A percentile compares a stretch with the other conserved stretches of the same genome.
phyloP scores from a whole-genome alignment of 805 yeast genomes.

The Metschnikowia hibisci region DNA sequence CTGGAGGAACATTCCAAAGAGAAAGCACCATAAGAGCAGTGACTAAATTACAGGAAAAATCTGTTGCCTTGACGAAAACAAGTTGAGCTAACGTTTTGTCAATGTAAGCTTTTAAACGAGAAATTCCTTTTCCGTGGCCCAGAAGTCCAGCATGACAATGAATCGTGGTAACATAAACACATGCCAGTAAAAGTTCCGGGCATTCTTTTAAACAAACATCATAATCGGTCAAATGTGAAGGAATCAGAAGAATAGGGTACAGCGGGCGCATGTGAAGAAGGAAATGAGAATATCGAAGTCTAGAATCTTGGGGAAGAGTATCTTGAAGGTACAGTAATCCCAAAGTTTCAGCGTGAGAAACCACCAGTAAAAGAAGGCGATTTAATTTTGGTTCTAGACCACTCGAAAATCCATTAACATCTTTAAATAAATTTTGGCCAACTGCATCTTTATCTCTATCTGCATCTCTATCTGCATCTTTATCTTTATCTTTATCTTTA shows the following conservation, averaged over 20 bases:
- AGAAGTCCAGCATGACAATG: constrained; percentile 30
- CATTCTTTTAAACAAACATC: constrained; percentile 38
- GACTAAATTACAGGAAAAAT: constrained; percentile 39
- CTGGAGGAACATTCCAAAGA: constrained; percentile 52
- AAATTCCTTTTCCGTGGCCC: constrained; percentile 35
- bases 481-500: no score
- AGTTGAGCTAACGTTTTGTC: constrained; percentile 43
- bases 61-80: constrained; percentile 41
- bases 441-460: no score
- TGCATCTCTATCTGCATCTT: no score
- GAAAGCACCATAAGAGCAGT: constrained; percentile 44
- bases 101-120: constrained; percentile 40
- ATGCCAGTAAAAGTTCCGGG: constrained; percentile 42
- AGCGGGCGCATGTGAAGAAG: constrained; percentile 36
- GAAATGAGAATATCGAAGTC: constrained; percentile 33
- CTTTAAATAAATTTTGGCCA: no score
- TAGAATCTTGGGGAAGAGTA: constrained; percentile 27
- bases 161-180: constrained; percentile 45
- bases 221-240: constrained; percentile 31
- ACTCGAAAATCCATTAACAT: no score
- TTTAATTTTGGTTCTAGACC: no score
- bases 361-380: neutral
- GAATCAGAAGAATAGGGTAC: constrained; percentile 48
- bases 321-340: neutral
- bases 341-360: neutral